Percentiles rank a stretch among this genome's conserved stretches.
phyloP scores from a whole-genome alignment of 495 filamentous ascomycete species.

The Margaritispora aquatica region DNA sequence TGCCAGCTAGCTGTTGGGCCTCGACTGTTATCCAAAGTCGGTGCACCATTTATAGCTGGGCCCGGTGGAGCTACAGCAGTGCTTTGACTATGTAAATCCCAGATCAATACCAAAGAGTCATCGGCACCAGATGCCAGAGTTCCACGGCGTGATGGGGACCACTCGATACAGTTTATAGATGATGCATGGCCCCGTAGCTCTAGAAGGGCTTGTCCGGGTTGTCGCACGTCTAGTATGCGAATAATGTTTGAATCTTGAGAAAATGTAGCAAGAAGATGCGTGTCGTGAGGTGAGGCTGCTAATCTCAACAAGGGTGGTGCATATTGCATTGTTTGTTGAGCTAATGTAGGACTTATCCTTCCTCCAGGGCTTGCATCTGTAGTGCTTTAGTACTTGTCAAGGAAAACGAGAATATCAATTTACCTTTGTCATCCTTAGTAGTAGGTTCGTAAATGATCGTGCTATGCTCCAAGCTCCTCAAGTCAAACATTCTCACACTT shows the following conservation, averaged over 20 bases:
- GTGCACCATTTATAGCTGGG: conserved; percentile 38
- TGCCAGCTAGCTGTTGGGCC: conserved; percentile 82
- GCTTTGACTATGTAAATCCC: conserved; percentile 78
- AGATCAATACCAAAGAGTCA: conserved; percentile 83
- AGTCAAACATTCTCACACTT: conserved; percentile 97
- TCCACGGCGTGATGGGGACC: conserved; percentile 82
- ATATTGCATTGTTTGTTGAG: conserved; percentile 68
- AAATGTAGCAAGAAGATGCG: conserved; percentile 93
- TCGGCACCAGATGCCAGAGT: conserved; percentile 89
- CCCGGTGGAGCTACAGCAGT: conserved; percentile 42
- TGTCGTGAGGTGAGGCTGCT: conserved; percentile 91
- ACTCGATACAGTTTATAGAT: conserved; percentile 86
- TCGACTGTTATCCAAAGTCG: conserved; percentile 48
- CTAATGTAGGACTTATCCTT: conserved; percentile 56
- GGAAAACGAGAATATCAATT: conserved; percentile 5
- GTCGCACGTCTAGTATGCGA: conserved; percentile 91
- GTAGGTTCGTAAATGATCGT: conserved; percentile 99
- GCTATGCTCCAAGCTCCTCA: conserved; percentile 92
- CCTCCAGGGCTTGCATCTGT: conserved; percentile 28
- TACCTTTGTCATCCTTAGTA: conserved; percentile 81
- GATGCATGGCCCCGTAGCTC: conserved; percentile 90
- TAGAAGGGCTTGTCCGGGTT: conserved; percentile 90
- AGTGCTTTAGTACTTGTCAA: neutral
- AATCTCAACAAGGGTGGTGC: conserved; percentile 82
- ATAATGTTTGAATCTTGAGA: conserved; percentile 89